phyloP scores from a whole-genome alignment of 306 rosid genomes.

The Trifolium subterraneum region DNA sequence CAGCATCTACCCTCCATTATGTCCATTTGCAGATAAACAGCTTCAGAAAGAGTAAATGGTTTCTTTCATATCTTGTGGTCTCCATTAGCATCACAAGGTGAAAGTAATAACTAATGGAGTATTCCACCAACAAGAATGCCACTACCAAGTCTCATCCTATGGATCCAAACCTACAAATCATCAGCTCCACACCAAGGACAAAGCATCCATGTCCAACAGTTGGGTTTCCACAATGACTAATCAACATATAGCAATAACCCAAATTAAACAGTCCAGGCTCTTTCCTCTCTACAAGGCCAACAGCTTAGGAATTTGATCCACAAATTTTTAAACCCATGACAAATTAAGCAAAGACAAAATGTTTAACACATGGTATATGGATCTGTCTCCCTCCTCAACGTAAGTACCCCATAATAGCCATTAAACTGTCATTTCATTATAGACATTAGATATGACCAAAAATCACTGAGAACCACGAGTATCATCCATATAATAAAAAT shows the following conservation, averaged over 20 bases:
- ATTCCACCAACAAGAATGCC: constrained; percentile 44
- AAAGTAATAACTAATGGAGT: constrained; percentile 46
- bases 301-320: constrained; percentile 32
- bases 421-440: constrained; percentile 31
- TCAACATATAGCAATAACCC: constrained; percentile 35
- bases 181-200: constrained; percentile 45
- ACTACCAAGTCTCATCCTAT: constrained; percentile 36
- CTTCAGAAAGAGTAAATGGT: constrained; percentile 33
- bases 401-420: neutral
- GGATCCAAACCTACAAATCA: constrained; percentile 20
- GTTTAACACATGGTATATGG: constrained; percentile 6
- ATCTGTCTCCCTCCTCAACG: constrained; percentile 40
- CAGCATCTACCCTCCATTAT: constrained; percentile 35
- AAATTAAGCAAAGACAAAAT: constrained; percentile 36
- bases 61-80: constrained; percentile 37
- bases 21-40: constrained; percentile 41
- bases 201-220: constrained; percentile 33
- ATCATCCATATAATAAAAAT: constrained; percentile 21
- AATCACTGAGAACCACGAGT: constrained; percentile 14
- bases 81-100: constrained; percentile 40
- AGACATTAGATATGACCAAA: constrained; percentile 40
- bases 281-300: constrained; percentile 33
- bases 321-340: constrained; percentile 29
- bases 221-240: constrained; percentile 24
- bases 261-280: constrained; percentile 34